Evolutionary conservation across 306 rosid species (phyloP).

Genomic region (Sindora glabra): DNA sequence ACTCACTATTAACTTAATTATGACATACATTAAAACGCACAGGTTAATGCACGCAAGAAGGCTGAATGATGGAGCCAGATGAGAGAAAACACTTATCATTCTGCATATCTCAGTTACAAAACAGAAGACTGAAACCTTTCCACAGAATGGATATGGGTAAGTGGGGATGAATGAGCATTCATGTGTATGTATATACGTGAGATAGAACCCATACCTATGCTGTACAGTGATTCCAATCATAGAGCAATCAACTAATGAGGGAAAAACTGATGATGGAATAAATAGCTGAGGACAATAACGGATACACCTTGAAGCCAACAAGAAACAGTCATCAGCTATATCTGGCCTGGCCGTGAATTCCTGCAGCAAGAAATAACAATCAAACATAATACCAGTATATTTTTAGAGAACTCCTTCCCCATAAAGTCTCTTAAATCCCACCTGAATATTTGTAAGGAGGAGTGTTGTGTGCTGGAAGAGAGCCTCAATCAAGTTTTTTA

Average conservation of each 20-base stretch:
- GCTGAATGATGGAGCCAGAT: too few relatives aligned
- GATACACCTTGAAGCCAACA: slow-evolving; percentile 97
- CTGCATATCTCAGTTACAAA: neutral
- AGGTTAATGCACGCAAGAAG: neutral
- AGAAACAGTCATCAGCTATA: slow-evolving; percentile 97
- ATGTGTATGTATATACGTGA: neutral
- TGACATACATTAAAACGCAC: neutral
- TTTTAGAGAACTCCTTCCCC: neutral
- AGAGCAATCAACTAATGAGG: slow-evolving; percentile 88
- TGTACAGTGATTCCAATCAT: slow-evolving; percentile 94
- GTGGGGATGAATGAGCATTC: neutral
- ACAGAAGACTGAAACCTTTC: neutral
- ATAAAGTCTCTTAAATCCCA: slow-evolving; percentile 15
- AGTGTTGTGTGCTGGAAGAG: slow-evolving; percentile 76
- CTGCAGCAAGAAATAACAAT: slow-evolving; percentile 38
- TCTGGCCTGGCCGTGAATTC: slow-evolving; percentile 99
- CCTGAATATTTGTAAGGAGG: slow-evolving; percentile 91
- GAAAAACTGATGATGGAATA: slow-evolving; percentile 83
- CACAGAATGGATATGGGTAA: neutral
- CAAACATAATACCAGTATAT: slow-evolving; percentile 10
- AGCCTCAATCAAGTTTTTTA: slow-evolving; percentile 82
- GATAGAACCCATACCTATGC: slow-evolving; percentile 54
- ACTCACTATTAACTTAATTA: neutral
- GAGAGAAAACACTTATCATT: neutral
- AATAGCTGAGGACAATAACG: slow-evolving; percentile 97